These are phyloP conservation scores for Heimioporus sp. DNA, from an alignment of 768 basidiomycete species.

Conservation along the genomic window DNA sequence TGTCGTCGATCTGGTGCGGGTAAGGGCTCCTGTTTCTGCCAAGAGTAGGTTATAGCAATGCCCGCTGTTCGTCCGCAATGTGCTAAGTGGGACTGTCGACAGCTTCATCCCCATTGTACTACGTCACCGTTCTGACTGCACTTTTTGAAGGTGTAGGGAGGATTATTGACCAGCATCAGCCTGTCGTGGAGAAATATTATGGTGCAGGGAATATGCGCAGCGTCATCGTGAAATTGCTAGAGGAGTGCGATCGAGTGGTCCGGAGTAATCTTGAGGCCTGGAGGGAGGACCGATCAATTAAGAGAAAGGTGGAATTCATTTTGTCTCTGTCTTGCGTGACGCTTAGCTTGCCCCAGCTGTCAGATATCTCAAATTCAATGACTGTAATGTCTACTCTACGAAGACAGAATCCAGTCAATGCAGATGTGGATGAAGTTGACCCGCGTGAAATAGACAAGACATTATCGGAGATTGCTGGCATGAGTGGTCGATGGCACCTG, in stretches of 20 bases:
- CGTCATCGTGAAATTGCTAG: slow-evolving; percentile 72
- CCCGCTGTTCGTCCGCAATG: slow-evolving; percentile 5
- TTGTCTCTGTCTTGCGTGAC: not conserved
- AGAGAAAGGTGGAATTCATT: slow-evolving; percentile 59
- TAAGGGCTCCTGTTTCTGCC: slow-evolving; percentile 71
- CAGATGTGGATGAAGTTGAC: slow-evolving; percentile 64
- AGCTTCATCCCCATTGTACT: slow-evolving; percentile 94
- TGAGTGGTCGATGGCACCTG: slow-evolving; percentile 89
- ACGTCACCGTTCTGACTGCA: slow-evolving; percentile 83
- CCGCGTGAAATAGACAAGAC: slow-evolving; percentile 90
- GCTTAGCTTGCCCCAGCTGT: slow-evolving; percentile 35
- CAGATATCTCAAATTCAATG: slow-evolving; percentile 45
- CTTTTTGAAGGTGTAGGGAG: slow-evolving; percentile 94
- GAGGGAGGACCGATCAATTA: slow-evolving; percentile 87
- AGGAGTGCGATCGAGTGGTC: slow-evolving; percentile 86
- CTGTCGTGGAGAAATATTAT: slow-evolving; percentile 98
- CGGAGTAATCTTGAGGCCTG: slow-evolving; percentile 74
- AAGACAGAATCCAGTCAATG: slow-evolving; percentile 29
- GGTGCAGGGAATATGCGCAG: slow-evolving; percentile 82
- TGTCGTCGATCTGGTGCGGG: slow-evolving; percentile 85
- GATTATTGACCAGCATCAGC: slow-evolving; percentile 97
- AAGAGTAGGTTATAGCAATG: slow-evolving; percentile 56
- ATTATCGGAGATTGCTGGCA: slow-evolving; percentile 83
- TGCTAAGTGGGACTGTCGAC: slow-evolving; percentile 9
- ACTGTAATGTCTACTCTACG: slow-evolving; percentile 29